Evolutionary conservation across 2,329 filamentous ascomycete species (phyloP).

Genomic region (Botrytis pseudocinerea): DNA sequence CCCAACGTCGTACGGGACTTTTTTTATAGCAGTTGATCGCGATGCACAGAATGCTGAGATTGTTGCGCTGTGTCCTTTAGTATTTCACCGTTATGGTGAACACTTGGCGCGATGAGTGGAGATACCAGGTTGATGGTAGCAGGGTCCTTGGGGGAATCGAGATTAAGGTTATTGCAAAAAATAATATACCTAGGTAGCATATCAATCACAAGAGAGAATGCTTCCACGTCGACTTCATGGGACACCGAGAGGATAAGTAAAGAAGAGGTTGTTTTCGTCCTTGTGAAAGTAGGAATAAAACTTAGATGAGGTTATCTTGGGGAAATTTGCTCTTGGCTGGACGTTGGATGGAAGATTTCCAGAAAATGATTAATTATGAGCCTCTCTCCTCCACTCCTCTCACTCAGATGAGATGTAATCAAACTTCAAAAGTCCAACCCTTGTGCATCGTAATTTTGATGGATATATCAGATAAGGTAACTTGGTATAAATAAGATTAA

Average conservation of each 20-base stretch:
- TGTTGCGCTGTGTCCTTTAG: slow-evolving; percentile 23
- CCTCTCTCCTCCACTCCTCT: not conserved
- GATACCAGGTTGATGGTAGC: slow-evolving; percentile 10
- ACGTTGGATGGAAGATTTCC: not conserved
- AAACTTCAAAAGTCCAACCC: slow-evolving; percentile 2
- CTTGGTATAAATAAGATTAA: not conserved
- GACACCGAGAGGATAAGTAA: not conserved
- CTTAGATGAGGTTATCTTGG: not conserved
- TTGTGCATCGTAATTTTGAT: not conserved
- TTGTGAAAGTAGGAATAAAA: not conserved
- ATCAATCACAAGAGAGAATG: slow-evolving; percentile 10
- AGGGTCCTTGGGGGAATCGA: slow-evolving; percentile 10
- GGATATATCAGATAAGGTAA: not conserved
- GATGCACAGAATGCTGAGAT: slow-evolving; percentile 19
- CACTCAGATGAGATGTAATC: slow-evolving; percentile 7
- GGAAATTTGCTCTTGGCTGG: slow-evolving; percentile 23
- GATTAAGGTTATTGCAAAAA: slow-evolving; percentile 9
- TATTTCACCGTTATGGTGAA: slow-evolving; percentile 20
- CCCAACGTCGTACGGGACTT: slow-evolving; percentile 19
- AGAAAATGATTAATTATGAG: not conserved
- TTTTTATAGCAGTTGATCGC: slow-evolving; percentile 8
- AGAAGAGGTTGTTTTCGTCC: not conserved
- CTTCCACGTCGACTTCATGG: slow-evolving; percentile 3
- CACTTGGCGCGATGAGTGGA: slow-evolving; percentile 25
- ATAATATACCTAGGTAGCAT: slow-evolving; percentile 5